Percentiles rank a stretch among this genome's conserved stretches.
Conservation (phyloP, 305 asterid species). For the Rubia balearica region DNA sequence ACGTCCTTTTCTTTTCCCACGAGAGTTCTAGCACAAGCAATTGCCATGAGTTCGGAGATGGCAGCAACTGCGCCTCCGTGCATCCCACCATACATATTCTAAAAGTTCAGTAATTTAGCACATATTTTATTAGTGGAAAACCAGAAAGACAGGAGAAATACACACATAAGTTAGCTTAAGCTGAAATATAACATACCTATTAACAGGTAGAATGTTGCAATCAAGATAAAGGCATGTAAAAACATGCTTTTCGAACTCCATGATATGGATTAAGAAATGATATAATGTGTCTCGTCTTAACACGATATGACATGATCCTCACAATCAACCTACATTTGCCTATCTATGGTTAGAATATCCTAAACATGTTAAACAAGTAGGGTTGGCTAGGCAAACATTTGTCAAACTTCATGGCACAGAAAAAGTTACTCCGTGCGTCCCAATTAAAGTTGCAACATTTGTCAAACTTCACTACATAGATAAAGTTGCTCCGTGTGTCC, state of each 20-base stretch:
- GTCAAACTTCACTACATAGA: too few species aligned
- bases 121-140: neutral
- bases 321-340: too few species aligned
- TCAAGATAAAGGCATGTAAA: neutral
- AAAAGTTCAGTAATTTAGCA: conserved; percentile 7
- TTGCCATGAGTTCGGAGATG: conserved; percentile 54
- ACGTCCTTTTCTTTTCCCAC: conserved; percentile 55
- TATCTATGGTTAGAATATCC: too few species aligned
- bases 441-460: too few species aligned
- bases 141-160: neutral
- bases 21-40: conserved; percentile 72
- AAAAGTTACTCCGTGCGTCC: too few species aligned
- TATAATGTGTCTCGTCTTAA: neutral
- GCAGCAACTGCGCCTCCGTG: conserved; percentile 80
- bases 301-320: neutral
- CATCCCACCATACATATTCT: conserved; percentile 58
- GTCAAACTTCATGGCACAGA: neutral
- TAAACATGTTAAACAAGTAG: too few species aligned
- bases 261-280: neutral
- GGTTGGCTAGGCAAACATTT: too few species aligned
- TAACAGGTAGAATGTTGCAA: neutral
- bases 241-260: neutral
- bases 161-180: neutral
- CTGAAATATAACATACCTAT: neutral
- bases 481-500: too few species aligned